phyloP scores from a whole-genome alignment of 768 basidiomycete genomes.

The Serendipita sp. region DNA sequence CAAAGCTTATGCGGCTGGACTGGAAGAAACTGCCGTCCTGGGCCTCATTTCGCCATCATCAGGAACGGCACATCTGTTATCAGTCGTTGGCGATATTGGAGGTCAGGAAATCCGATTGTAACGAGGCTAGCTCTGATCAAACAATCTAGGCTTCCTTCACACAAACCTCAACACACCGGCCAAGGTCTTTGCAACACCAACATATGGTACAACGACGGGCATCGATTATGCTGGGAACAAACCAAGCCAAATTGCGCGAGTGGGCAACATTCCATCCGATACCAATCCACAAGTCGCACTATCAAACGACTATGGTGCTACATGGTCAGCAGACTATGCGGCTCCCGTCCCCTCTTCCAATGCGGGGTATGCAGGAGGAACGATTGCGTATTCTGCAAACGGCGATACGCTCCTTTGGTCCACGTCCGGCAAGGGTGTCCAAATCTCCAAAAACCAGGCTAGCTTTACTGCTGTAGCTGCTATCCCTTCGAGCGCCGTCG shows the following conservation, averaged over 20 bases:
- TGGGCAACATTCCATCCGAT: conserved; percentile 9
- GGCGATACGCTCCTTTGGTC: conserved; percentile 44
- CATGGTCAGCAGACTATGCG: conserved; percentile 25
- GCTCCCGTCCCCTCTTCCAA: conserved; percentile 16
- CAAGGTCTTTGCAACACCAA: conserved; percentile 28
- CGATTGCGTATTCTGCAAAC: conserved; percentile 32
- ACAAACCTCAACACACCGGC: conserved; percentile 26
- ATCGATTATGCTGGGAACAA: conserved; percentile 40
- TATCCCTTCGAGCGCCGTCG: conserved; percentile 36
- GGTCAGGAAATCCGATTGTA: conserved; percentile 20
- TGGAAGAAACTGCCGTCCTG: conserved; percentile 46
- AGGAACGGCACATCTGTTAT: conserved; percentile 35
- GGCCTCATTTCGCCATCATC: conserved; percentile 44
- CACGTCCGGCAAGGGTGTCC: conserved; percentile 23
- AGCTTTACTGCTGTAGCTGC: conserved; percentile 34
- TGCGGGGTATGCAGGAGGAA: conserved; percentile 13
- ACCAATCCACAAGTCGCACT: conserved; percentile 40
- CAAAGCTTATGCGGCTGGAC: conserved; percentile 43
- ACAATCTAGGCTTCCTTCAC: conserved; percentile 31
- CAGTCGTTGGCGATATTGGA: conserved; percentile 38
- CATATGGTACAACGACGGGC: conserved; percentile 27
- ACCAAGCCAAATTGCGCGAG: conserved; percentile 34
- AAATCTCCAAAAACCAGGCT: conserved; percentile 35
- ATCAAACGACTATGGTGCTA: conserved; percentile 36
- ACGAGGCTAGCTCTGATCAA: neutral